Percentiles rank a stretch among this genome's conserved stretches.
These are phyloP conservation scores for Silene latifolia DNA, from an alignment of 148 eudicot species.

Conservation along the genomic window DNA sequence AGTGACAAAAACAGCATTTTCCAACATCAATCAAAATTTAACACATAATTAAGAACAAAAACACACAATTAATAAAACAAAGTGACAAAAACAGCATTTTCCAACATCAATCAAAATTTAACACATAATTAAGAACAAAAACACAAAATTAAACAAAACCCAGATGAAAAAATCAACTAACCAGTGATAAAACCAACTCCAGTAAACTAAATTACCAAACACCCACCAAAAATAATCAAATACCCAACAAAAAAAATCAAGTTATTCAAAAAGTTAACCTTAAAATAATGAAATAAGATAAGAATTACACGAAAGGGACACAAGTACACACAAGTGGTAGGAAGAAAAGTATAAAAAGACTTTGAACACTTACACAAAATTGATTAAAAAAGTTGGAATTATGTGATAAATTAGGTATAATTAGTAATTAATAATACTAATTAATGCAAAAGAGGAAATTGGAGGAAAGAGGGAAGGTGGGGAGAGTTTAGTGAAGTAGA, in stretches of 20 bases:
- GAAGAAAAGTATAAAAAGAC: conserved; percentile 1
- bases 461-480: background rate
- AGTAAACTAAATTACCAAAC: background rate
- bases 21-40: background rate
- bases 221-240: background rate
- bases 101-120: background rate
- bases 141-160: background rate
- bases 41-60: background rate
- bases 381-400: background rate
- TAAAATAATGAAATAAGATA: background rate
- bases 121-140: background rate
- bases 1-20: background rate
- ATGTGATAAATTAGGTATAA: background rate
- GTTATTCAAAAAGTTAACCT: background rate
- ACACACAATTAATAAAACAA: background rate
- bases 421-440: background rate
- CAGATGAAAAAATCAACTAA: background rate
- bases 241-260: background rate
- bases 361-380: background rate
- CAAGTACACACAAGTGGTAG: background rate
- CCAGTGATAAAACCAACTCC: background rate
- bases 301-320: background rate
- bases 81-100: background rate
- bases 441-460: background rate
- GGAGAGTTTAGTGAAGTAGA: background rate